Evolutionary conservation across 2,329 filamentous ascomycete species (phyloP).

Genomic region (Fusarium begoniae): DNA sequence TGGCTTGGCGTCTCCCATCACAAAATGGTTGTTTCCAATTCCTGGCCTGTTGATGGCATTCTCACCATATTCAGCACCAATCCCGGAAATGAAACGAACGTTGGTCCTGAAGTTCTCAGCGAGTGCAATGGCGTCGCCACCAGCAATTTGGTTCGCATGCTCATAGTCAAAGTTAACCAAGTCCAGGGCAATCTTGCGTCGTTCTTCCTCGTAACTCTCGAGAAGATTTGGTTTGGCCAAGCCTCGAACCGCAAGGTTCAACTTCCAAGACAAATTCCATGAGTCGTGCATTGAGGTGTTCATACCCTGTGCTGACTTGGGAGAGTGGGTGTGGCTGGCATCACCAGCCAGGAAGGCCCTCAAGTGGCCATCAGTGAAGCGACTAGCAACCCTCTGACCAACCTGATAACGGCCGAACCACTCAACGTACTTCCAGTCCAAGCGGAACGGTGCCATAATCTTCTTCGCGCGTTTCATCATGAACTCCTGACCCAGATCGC

Average conservation of each 20-base stretch:
- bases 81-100: constrained; percentile 77
- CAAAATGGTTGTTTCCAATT: constrained; percentile 49
- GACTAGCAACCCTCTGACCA: constrained; percentile 74
- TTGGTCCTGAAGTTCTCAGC: constrained; percentile 76
- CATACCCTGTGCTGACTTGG: constrained; percentile 75
- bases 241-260: constrained; percentile 63
- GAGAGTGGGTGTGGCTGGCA: constrained; percentile 76
- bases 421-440: constrained; percentile 68
- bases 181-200: constrained; percentile 68
- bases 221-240: constrained; percentile 64
- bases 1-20: constrained; percentile 60
- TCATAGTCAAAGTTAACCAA: constrained; percentile 68
- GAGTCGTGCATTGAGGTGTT: constrained; percentile 71
- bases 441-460: constrained; percentile 66
- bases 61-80: constrained; percentile 69
- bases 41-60: constrained; percentile 59
- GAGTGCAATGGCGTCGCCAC: constrained; percentile 69
- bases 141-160: constrained; percentile 66
- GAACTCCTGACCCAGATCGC: constrained; percentile 66
- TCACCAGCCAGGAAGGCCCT: constrained; percentile 76
- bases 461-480: constrained; percentile 73
- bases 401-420: constrained; percentile 81
- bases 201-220: constrained; percentile 69
- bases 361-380: constrained; percentile 69
- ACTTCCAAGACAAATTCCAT: constrained; percentile 67